A percentile compares a stretch with the other conserved stretches of the same genome.
Evolutionary conservation across 306 rosid species (phyloP).

Genomic region (Prosopis cineraria): DNA sequence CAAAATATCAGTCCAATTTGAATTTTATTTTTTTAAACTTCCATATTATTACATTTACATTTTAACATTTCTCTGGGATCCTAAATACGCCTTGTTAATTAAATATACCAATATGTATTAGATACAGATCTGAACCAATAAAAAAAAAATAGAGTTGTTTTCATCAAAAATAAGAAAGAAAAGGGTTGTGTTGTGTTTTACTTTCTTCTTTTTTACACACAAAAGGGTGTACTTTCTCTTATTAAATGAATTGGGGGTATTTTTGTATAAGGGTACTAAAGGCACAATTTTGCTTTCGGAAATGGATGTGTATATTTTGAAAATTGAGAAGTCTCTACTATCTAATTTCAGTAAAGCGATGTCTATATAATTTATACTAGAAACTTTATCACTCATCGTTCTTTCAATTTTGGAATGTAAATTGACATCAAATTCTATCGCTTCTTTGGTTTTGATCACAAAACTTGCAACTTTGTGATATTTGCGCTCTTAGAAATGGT

Average conservation of each 20-base stretch:
- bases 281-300: not conserved
- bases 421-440: not conserved
- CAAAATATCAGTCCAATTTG: not conserved
- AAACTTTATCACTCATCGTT: not conserved
- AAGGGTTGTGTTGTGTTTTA: not conserved
- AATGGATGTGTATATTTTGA: not conserved
- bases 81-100: not conserved
- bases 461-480: not conserved
- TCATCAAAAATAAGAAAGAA: not conserved
- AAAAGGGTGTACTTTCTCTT: no score
- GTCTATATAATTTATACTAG: not conserved
- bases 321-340: not conserved
- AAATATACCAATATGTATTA: not conserved
- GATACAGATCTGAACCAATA: not conserved
- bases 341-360: not conserved
- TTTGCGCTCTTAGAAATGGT: not conserved
- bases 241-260: no score
- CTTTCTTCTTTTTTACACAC: no score
- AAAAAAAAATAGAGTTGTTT: not conserved
- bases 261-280: not conserved
- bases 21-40: not conserved
- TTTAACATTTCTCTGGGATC: not conserved
- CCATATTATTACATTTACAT: not conserved
- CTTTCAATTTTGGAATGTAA: constrained; percentile 17
- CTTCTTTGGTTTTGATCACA: not conserved